Conservation (phyloP, 768 basidiomycete genomes). For the Mrakia hoshinonis region DNA sequence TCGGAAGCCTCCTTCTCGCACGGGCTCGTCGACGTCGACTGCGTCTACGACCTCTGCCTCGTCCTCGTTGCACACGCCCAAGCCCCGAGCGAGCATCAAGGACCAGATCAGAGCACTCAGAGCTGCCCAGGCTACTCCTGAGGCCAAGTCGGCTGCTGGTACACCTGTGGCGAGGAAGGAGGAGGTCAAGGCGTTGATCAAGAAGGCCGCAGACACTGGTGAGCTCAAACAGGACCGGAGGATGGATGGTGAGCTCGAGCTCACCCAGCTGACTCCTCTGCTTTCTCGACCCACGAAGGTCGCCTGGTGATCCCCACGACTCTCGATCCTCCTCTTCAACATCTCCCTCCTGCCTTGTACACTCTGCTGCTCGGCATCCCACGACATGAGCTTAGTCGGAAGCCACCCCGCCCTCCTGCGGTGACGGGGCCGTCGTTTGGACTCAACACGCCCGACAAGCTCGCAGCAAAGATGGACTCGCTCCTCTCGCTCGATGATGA, state of each 20-base stretch:
- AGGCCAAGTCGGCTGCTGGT: neutral
- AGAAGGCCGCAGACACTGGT: slow-evolving; percentile 20
- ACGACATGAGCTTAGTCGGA: slow-evolving; percentile 17
- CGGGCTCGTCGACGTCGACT: neutral
- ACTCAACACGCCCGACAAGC: neutral
- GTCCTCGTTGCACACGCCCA: neutral
- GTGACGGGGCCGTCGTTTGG: neutral
- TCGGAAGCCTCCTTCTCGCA: neutral
- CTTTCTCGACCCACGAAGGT: slow-evolving; percentile 21
- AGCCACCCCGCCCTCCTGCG: neutral
- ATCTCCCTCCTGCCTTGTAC: slow-evolving; percentile 25
- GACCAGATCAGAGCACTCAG: slow-evolving; percentile 26
- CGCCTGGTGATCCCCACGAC: slow-evolving; percentile 22
- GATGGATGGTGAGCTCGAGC: neutral
- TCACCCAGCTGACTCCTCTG: neutral
- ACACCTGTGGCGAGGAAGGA: neutral
- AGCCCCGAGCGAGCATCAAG: slow-evolving; percentile 9
- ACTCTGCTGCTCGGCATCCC: slow-evolving; percentile 25
- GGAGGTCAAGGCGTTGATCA: slow-evolving; percentile 13
- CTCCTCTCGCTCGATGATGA: neutral
- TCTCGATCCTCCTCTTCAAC: slow-evolving; percentile 4
- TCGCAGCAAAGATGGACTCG: neutral
- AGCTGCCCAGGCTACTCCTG: slow-evolving; percentile 21
- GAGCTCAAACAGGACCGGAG: neutral
- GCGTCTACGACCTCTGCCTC: neutral